Conservation (phyloP, 2,329 filamentous ascomycete species). For the Alternaria panax region DNA sequence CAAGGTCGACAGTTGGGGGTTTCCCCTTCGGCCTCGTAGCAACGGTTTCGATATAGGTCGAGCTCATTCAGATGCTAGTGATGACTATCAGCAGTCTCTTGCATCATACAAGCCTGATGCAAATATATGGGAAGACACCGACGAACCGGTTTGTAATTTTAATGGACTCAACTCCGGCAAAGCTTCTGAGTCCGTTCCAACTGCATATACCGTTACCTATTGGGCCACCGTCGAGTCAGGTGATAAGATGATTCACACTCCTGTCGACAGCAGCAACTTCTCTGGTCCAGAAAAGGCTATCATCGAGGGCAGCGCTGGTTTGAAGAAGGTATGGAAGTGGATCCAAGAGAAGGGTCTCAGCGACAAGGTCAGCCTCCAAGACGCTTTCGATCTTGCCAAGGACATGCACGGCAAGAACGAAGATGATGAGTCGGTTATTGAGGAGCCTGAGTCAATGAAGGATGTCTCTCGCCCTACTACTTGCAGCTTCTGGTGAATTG, state of each 20-base stretch:
- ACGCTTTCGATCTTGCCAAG: constrained; percentile 33
- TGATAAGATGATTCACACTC: constrained; percentile 20
- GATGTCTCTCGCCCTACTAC: neutral
- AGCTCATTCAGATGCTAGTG: too few relatives aligned
- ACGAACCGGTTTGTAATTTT: too few relatives aligned
- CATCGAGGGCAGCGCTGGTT: constrained; percentile 7
- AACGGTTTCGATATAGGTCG: too few relatives aligned
- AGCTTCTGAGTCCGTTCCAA: neutral
- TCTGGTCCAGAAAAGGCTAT: constrained; percentile 29
- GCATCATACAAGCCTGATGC: too few relatives aligned
- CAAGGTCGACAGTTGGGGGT: too few relatives aligned
- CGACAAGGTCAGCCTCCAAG: constrained; percentile 26
- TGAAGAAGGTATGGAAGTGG: constrained; percentile 40
- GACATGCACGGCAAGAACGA: constrained; percentile 15
- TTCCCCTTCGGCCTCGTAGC: too few relatives aligned
- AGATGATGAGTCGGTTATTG: neutral
- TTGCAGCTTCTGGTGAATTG: neutral
- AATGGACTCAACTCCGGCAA: too few relatives aligned
- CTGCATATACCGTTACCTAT: constrained; percentile 26
- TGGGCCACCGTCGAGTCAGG: constrained; percentile 26
- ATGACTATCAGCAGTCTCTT: too few relatives aligned
- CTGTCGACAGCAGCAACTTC: constrained; percentile 27
- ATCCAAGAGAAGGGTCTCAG: constrained; percentile 27
- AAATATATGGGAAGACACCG: too few relatives aligned
- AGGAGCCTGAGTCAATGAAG: neutral